Base-by-base conservation (phyloP, 2,329 filamentous ascomycete species). In the Aspergillus pseudonomiae region DNA sequence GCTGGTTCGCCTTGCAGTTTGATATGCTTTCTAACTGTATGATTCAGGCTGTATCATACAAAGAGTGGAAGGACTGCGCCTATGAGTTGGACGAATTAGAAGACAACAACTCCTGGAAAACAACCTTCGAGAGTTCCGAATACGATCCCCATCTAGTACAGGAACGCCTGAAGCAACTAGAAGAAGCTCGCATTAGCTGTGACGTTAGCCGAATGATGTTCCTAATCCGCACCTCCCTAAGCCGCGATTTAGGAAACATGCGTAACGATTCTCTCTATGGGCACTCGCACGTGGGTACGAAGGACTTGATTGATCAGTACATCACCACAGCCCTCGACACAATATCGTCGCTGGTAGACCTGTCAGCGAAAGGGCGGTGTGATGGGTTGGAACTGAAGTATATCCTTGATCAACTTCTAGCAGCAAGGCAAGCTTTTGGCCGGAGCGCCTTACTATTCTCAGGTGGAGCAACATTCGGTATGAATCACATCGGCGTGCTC, bases 401-500 rank as follows among this genome's bases (percentile, higher is more conserved):
- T 61, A 82, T 89, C 5, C 81, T 93, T 6, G 90, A 94, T 60
- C 87, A 88, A 62, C 83, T 95, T 67, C 78, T 94, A 53, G 86
- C 87, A 61, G 86, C 91, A 1, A 86, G 92, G 45, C 91, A 94
- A 73, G 91, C 91, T 41, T 96, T 93, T 73, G 93, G 93, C n/a
- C 86, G 93, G 65, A 95, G 90, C 66, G 93, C 92, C 0, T 80
- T 97, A 57, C 82, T 96, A 11, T 82, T 97, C 11, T 96, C 93
- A 5, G 93, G 93, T 9, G 93, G 93, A 2, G 93, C 91, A 1
- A 95, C 93, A 0, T 93, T 96, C 78, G 93, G 93, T 46, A 96
- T 97, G 91, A 91, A 91, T 64, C 93, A 97, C 75, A 91, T 96
- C 60, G 93, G 93, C 1, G 93, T 97, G 3, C 81, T 96, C 60